Evolutionary conservation across 148 eudicot genomes (phyloP), one percentile per base, ranked within the genome.

Genomic region (Rhododendron williamsianum): DNA sequence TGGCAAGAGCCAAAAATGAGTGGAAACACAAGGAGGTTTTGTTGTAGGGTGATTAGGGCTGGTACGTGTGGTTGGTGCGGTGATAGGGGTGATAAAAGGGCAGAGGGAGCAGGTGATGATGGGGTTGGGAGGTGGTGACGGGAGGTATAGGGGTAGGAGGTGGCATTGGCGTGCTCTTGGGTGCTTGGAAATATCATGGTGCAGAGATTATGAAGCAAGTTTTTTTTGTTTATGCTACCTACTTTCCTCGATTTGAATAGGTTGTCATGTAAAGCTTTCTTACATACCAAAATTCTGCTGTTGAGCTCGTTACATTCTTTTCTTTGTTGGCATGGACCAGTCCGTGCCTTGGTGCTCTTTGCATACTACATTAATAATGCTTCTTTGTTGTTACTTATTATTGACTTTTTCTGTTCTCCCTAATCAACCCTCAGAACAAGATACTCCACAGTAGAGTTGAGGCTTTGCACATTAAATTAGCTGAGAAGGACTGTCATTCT

Each of bases 391-490:
- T 16, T 27, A 38, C 33, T 72, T 76, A 27, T 84, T 60, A 38
- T 84, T 35, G 76, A n/a, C 48, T 49, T 69, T 38, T 69, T 72
- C 76, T 86, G 33, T 49, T 13, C 27, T 46, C 54, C 43, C 7
- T 6, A 60, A 71, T 60, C 41, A 43, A 65, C 35, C 67, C 23
- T 72, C 91, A 95, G 93, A 97, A 97, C 89, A 94, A 90, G 89
- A 89, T 95, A 69, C 86, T 97, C 87, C 99, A 89, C 84, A 84
- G 88, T 91, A 92, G 91, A 49, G 92, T 97, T 82, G 99, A 97
- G 85, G 98, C 98, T 45, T 77, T 97, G 87, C 96, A 94, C 88
- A 92, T 95, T 58, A 93, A 93, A 82, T 82, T 93, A 80, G 94
- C 98, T 45, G 98, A 93, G 86, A 91, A 88, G 81, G 94, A 93